Conservation (phyloP, 1,284 basidiomycete genomes). For the Porodaedalea pini region DNA sequence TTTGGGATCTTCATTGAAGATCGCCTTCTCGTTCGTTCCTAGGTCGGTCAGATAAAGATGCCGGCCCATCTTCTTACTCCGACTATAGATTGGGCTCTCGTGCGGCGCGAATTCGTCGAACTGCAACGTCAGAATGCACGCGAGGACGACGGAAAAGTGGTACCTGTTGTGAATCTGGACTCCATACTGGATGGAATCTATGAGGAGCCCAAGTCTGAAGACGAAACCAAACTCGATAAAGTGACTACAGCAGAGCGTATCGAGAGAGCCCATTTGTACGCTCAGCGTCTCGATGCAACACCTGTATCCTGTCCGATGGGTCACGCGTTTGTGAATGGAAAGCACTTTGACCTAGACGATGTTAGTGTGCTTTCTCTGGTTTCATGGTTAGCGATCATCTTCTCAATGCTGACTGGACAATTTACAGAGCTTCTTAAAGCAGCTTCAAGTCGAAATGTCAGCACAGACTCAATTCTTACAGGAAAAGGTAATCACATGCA, state of each 20-base stretch:
- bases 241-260: slow-evolving; percentile 26
- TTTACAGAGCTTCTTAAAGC: slow-evolving; percentile 59
- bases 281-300: slow-evolving; percentile 48
- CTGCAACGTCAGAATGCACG: slow-evolving; percentile 32
- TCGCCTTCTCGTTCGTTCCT: neutral
- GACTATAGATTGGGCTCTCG: slow-evolving; percentile 42
- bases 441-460: slow-evolving; percentile 60
- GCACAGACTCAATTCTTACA: slow-evolving; percentile 68
- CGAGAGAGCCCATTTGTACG: slow-evolving; percentile 47
- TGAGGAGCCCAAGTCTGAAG: neutral
- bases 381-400: neutral
- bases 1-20: neutral
- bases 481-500: slow-evolving; percentile 50
- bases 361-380: slow-evolving; percentile 42
- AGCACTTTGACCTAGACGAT: slow-evolving; percentile 66
- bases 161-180: slow-evolving; percentile 34
- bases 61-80: slow-evolving; percentile 33
- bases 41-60: slow-evolving; percentile 38
- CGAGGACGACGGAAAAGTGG: slow-evolving; percentile 22
- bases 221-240: neutral
- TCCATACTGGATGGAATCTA: slow-evolving; percentile 38
- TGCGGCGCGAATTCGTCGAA: slow-evolving; percentile 42
- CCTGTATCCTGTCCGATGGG: slow-evolving; percentile 41
- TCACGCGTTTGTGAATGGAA: slow-evolving; percentile 87
- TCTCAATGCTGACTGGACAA: slow-evolving; percentile 10